Conservation (phyloP, 352 stramenopile species). For the Phytophthora aleatoria region DNA sequence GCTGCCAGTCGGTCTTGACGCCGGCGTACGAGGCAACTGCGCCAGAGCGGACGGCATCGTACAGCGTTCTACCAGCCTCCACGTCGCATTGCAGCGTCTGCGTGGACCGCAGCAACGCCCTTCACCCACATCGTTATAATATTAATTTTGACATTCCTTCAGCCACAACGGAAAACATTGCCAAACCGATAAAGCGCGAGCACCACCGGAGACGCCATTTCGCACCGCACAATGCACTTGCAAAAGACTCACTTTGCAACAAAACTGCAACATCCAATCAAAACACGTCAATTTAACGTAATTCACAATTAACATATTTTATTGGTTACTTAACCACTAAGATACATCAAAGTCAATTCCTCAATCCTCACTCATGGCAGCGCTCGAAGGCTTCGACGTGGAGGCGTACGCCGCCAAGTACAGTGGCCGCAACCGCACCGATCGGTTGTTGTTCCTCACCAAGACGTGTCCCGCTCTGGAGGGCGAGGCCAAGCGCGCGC, state of each 20-base stretch:
- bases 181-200: slow-evolving; percentile 39
- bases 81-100: slow-evolving; percentile 61
- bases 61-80: slow-evolving; percentile 53
- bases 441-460: slow-evolving; percentile 76
- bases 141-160: slow-evolving; percentile 15
- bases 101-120: slow-evolving; percentile 58
- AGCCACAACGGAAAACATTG: background rate
- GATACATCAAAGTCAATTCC: slow-evolving; percentile 10
- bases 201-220: slow-evolving; percentile 32
- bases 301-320: background rate
- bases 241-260: background rate
- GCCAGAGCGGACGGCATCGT: slow-evolving; percentile 68
- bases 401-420: slow-evolving; percentile 86
- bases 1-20: slow-evolving; percentile 76
- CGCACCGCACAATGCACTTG: background rate
- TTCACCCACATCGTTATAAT: slow-evolving; percentile 17
- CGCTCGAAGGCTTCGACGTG: slow-evolving; percentile 70
- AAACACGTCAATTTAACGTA: background rate
- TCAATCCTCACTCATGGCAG: slow-evolving; percentile 3
- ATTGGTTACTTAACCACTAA: slow-evolving; percentile 11
- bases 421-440: slow-evolving; percentile 74
- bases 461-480: slow-evolving; percentile 50
- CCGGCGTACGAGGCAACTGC: slow-evolving; percentile 66
- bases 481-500: slow-evolving; percentile 48
- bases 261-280: slow-evolving; percentile 8